Evolutionary conservation across 1,284 basidiomycete genomes (phyloP).

Genomic region (Heterobasidion irregulare): DNA sequence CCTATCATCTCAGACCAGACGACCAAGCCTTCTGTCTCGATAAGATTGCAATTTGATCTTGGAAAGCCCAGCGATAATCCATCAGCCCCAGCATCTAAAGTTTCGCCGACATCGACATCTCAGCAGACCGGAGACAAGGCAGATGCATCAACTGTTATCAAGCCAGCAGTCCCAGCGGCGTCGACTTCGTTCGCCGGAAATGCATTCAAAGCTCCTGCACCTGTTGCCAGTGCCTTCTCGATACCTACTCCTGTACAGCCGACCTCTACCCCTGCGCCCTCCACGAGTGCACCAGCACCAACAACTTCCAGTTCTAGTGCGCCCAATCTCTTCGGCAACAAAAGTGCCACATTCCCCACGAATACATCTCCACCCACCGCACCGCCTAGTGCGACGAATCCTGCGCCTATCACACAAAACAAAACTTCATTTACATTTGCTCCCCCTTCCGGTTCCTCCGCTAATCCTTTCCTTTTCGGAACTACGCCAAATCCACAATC

Average conservation of each 20-base stretch:
- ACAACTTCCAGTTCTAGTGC: slow-evolving; percentile 7
- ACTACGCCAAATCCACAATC: not conserved
- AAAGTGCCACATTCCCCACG: slow-evolving; percentile 4
- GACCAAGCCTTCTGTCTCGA: not conserved
- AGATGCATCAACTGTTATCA: not conserved
- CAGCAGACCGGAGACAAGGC: not conserved
- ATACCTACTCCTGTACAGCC: slow-evolving; percentile 4
- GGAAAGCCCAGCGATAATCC: not conserved
- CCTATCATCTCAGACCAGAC: not conserved
- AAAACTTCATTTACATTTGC: not conserved
- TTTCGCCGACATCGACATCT: not conserved
- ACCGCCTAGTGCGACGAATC: slow-evolving; percentile 2
- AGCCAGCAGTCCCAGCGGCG: not conserved
- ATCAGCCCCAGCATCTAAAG: not conserved
- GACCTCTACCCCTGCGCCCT: slow-evolving; percentile 10
- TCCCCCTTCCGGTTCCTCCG: not conserved
- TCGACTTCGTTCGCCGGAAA: not conserved
- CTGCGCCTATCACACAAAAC: not conserved
- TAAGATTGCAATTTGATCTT: not conserved
- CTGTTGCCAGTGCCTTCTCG: slow-evolving; percentile 3
- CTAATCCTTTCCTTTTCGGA: not conserved
- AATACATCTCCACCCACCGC: not conserved
- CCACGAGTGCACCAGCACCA: slow-evolving; percentile 4
- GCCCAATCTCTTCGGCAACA: slow-evolving; percentile 16
- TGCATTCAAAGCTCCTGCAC: not conserved